A percentile compares a stretch with the other conserved stretches of the same genome.
Conservation (phyloP, 1,284 basidiomycete genomes). For the Spongiforma sp. region DNA sequence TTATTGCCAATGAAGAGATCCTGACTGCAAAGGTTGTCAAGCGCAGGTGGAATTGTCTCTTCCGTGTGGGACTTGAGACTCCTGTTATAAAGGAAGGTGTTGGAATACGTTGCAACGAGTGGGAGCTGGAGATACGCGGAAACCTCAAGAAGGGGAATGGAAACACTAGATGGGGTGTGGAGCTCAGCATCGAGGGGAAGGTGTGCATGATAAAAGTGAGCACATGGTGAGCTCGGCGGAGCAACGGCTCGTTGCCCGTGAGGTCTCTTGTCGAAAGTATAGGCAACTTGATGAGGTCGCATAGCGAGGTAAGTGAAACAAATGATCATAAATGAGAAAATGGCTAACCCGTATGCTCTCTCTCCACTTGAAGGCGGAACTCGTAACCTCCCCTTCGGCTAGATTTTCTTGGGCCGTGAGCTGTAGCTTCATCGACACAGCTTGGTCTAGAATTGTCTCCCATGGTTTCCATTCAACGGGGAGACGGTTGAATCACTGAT, state of each 20-base stretch:
- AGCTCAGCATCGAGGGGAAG: conserved; percentile 59
- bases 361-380: conserved; percentile 70
- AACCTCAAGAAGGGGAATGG: conserved; percentile 80
- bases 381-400: conserved; percentile 47
- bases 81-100: conserved; percentile 96
- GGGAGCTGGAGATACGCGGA: conserved; percentile 83
- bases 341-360: conserved; percentile 58
- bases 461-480: conserved; percentile 68
- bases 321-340: neutral
- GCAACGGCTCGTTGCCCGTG: conserved; percentile 61
- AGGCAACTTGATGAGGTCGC: conserved; percentile 49
- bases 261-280: conserved; percentile 40
- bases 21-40: conserved; percentile 64
- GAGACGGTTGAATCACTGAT: conserved; percentile 67
- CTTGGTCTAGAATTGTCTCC: conserved; percentile 68
- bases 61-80: conserved; percentile 41
- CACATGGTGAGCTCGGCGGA: conserved; percentile 87
- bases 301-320: no score
- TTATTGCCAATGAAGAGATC: conserved; percentile 81
- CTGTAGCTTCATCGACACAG: conserved; percentile 54
- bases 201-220: conserved; percentile 86
- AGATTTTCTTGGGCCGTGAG: conserved; percentile 56
- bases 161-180: conserved; percentile 72
- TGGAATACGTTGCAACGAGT: conserved; percentile 92
- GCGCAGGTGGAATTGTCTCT: conserved; percentile 31